These are phyloP conservation scores for Dispira parvispora DNA, from an alignment of 192 early-diverging fungal genomes.

Conservation along the genomic window DNA sequence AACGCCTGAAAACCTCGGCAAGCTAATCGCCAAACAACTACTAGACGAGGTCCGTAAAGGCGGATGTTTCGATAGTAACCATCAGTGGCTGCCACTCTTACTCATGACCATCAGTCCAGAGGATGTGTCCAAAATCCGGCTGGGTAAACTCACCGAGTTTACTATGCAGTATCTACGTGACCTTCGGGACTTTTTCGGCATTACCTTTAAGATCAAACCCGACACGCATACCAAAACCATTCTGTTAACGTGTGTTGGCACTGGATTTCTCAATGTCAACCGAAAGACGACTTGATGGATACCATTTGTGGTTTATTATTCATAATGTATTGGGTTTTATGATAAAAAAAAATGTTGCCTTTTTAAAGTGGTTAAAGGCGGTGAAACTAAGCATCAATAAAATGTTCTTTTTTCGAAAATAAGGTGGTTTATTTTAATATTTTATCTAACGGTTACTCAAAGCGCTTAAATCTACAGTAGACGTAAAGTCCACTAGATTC, in stretches of 20 bases:
- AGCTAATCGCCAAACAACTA: slow-evolving; percentile 54
- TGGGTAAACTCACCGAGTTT: slow-evolving; percentile 72
- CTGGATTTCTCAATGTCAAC: slow-evolving; percentile 78
- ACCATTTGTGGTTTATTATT: not conserved
- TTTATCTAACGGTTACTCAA: too few species aligned
- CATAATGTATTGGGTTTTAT: too few species aligned
- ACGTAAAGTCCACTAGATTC: too few species aligned
- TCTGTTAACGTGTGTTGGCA: slow-evolving; percentile 73
- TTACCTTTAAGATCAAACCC: slow-evolving; percentile 79
- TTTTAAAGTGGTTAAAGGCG: too few species aligned
- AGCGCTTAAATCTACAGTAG: too few species aligned
- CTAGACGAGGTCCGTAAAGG: slow-evolving; percentile 73
- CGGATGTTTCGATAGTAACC: slow-evolving; percentile 77
- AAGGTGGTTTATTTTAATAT: too few species aligned
- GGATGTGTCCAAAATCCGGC: slow-evolving; percentile 80
- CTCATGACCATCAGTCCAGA: slow-evolving; percentile 79
- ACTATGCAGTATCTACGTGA: slow-evolving; percentile 90
- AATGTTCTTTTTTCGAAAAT: too few species aligned
- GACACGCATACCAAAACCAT: slow-evolving; percentile 52
- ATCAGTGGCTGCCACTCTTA: slow-evolving; percentile 77
- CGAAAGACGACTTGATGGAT: slow-evolving; percentile 54
- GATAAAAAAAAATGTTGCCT: too few species aligned
- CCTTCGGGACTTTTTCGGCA: slow-evolving; percentile 74
- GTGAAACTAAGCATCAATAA: too few species aligned
- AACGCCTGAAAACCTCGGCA: slow-evolving; percentile 83